Conservation (phyloP, 2,329 filamentous ascomycete genomes). For the Penicillium glabrum region DNA sequence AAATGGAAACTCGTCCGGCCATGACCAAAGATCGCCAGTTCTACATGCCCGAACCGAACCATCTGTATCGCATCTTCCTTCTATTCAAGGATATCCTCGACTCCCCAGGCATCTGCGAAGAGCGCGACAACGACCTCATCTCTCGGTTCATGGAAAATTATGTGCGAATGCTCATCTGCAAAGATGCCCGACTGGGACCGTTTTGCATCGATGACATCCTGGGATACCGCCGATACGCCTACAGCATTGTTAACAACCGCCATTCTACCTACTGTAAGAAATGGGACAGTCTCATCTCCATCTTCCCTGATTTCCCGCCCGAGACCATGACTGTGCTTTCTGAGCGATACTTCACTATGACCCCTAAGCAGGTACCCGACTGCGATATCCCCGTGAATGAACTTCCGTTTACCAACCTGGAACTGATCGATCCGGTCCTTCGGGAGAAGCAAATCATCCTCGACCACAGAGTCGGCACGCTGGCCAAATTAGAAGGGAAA, state of each 20-base stretch:
- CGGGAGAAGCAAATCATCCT: conserved; percentile 28
- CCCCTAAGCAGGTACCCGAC: conserved; percentile 13
- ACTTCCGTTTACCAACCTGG: conserved; percentile 28
- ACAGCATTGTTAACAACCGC: conserved; percentile 22
- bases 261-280: conserved; percentile 25
- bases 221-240: conserved; percentile 30
- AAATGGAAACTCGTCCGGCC: conserved; percentile 21
- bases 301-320: conserved; percentile 29
- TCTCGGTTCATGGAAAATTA: conserved; percentile 30
- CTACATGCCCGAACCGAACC: conserved; percentile 33
- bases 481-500: conserved; percentile 36
- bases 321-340: conserved; percentile 33
- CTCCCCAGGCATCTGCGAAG: conserved; percentile 25
- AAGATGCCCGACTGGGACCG: conserved; percentile 8
- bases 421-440: conserved; percentile 10
- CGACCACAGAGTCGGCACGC: conserved; percentile 33
- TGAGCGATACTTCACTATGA: conserved; percentile 36
- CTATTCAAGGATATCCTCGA: conserved; percentile 35
- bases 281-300: conserved; percentile 31
- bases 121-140: conserved; percentile 27
- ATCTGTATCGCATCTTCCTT: conserved; percentile 34
- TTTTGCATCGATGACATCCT: conserved; percentile 25
- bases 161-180: conserved; percentile 24
- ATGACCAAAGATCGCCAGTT: conserved; percentile 13
- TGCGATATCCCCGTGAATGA: conserved; percentile 13